A percentile compares a stretch with the other conserved stretches of the same genome.
These are phyloP conservation scores for Vaccinium myrtillus DNA, from an alignment of 148 eudicot genomes.

Conservation along the genomic window DNA sequence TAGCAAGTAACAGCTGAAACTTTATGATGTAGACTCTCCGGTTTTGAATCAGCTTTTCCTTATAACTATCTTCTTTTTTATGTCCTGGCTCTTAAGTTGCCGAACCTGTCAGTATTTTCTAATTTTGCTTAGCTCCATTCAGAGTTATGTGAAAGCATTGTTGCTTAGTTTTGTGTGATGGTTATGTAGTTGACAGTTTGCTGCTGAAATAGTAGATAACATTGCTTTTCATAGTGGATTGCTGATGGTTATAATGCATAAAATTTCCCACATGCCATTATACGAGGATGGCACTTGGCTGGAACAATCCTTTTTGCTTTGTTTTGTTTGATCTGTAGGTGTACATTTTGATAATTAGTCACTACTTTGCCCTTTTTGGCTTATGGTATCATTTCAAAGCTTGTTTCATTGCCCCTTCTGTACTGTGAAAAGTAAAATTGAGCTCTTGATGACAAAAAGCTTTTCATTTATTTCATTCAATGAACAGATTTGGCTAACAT, in stretches of 20 bases:
- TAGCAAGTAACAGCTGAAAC: neutral
- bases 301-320: neutral
- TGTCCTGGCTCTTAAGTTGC: neutral
- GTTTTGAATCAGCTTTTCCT: neutral
- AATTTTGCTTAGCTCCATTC: neutral
- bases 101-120: neutral
- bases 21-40: neutral
- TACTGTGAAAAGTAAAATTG: neutral
- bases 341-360: neutral
- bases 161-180: neutral
- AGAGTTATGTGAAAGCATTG: neutral
- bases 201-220: neutral
- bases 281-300: neutral
- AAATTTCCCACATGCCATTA: neutral
- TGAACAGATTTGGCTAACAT: slow-evolving; percentile 26
- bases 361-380: neutral
- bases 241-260: neutral
- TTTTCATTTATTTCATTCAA: neutral
- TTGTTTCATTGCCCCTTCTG: neutral
- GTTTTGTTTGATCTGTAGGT: neutral
- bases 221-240: neutral
- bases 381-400: neutral
- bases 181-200: neutral
- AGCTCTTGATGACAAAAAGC: neutral
- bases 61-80: neutral